Evolutionary conservation across 106 monocot genomes (phyloP), one percentile per base, ranked within the genome.

Genomic region (Dioscorea alata): DNA sequence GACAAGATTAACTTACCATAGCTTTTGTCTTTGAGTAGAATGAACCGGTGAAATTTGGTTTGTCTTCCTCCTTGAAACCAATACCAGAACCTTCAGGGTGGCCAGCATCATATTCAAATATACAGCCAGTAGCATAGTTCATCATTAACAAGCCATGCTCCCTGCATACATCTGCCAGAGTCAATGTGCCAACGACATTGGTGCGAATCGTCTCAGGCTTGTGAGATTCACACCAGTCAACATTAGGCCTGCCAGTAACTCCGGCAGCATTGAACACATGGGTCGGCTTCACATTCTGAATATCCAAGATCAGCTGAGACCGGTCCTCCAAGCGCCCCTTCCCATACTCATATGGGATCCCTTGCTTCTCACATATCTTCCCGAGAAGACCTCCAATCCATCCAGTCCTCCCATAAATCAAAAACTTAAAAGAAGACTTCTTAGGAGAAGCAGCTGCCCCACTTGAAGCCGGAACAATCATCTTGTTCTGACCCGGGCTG

Each of bases 151-250:
- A 18, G 6, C 48, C 67, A 25, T 74, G 21, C 66, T 74, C 74
- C 67, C 74, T 57, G 49, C 74, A 74, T 4, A 74, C 74, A 74
- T 74, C 74, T 59, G 74, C 74, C 50, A 74, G 50, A 32, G 21
- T 74, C 28, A 74, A 22, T 59, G 66, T 74, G 10, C 74, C 74
- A 3, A 67, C 58, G 24, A 74, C 73, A 65, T 73, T 73, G 64
- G 73, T 51, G 23, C 54, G 73, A 21, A 72, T 72, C 4, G 72
- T 72, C 15, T 73, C 73, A 1, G 54, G 66, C n/a, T 66, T 74
- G 49, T 74, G 74, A 12, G 74, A 74, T 19, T 74, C 74, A 32
- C 74, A 74, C 74, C 74, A 74, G 58, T 74, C 74, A 24, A 74
- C 58, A 66, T 66, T 66, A 14, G 74, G 65, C 17, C 74, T 65